Evolutionary conservation across 345 rosid species (phyloP).

Genomic region (Populus deltoides): DNA sequence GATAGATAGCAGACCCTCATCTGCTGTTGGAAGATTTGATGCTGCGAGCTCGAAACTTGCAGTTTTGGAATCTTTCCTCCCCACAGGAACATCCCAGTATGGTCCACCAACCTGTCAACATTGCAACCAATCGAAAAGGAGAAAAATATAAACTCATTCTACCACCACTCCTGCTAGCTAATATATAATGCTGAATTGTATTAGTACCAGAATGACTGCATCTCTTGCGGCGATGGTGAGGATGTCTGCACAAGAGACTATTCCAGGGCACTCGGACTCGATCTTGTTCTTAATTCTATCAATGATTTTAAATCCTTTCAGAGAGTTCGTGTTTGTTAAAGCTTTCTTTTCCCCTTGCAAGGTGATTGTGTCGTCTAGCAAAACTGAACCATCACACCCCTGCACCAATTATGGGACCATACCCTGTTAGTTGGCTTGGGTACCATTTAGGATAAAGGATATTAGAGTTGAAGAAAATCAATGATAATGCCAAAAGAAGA

Average conservation of each 20-base stretch:
- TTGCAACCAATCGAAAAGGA: neutral
- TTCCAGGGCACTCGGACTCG: conserved; percentile 88
- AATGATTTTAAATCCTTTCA: conserved; percentile 59
- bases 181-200: neutral
- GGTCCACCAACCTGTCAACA: conserved; percentile 81
- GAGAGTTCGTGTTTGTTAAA: conserved; percentile 47
- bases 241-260: conserved; percentile 88
- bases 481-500: neutral
- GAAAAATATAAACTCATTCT: neutral
- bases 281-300: conserved; percentile 82
- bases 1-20: conserved; percentile 56
- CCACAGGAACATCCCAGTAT: conserved; percentile 88
- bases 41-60: conserved; percentile 51
- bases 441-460: neutral
- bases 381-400: conserved; percentile 91
- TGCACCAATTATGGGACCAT: conserved; percentile 19
- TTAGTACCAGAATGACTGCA: conserved; percentile 68
- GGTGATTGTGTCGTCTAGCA: conserved; percentile 69
- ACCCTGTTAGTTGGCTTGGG: neutral
- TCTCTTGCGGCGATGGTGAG: conserved; percentile 90
- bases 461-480: neutral
- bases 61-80: conserved; percentile 86
- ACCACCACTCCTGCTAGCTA: too few relatives aligned
- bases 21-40: conserved; percentile 56
- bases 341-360: conserved; percentile 79